Evolutionary conservation across 2,329 filamentous ascomycete genomes (phyloP).

Genomic region (Myriosclerotinia duriaeana): DNA sequence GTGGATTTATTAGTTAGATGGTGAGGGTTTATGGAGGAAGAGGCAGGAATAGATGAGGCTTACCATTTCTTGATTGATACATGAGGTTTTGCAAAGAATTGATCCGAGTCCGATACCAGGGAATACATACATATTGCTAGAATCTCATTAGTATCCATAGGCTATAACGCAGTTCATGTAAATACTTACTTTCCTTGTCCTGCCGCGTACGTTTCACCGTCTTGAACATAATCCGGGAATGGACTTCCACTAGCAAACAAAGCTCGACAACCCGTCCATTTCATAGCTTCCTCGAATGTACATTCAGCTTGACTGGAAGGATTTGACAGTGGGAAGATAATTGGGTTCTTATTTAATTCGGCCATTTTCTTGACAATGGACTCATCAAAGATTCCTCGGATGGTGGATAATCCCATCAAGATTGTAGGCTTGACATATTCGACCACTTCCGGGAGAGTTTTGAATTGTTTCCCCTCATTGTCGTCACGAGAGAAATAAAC

Average conservation of each 20-base stretch:
- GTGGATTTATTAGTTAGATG: constrained; percentile 52
- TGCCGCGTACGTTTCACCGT: constrained; percentile 49
- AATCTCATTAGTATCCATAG: constrained; percentile 40
- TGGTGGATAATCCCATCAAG: constrained; percentile 79
- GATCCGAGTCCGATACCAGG: constrained; percentile 81
- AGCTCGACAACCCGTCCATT: constrained; percentile 74
- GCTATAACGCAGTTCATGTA: not conserved
- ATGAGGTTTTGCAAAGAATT: constrained; percentile 65
- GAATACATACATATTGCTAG: constrained; percentile 85
- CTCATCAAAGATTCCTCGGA: constrained; percentile 71
- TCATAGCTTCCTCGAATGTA: constrained; percentile 69
- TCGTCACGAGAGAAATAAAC: constrained; percentile 44
- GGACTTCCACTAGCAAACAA: constrained; percentile 83
- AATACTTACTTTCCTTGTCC: constrained; percentile 48
- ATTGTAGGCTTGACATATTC: constrained; percentile 74
- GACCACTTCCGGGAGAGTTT: constrained; percentile 65
- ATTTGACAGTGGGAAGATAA: constrained; percentile 79
- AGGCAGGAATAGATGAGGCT: not conserved
- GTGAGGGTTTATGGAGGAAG: not conserved
- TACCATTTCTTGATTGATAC: constrained; percentile 48
- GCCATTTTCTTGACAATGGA: constrained; percentile 74
- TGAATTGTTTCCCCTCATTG: constrained; percentile 46
- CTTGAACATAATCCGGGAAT: constrained; percentile 68
- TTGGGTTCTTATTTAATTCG: constrained; percentile 65
- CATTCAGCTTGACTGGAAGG: constrained; percentile 82